Conservation (phyloP, 495 filamentous ascomycete genomes). For the Penicillium mononematosum region DNA sequence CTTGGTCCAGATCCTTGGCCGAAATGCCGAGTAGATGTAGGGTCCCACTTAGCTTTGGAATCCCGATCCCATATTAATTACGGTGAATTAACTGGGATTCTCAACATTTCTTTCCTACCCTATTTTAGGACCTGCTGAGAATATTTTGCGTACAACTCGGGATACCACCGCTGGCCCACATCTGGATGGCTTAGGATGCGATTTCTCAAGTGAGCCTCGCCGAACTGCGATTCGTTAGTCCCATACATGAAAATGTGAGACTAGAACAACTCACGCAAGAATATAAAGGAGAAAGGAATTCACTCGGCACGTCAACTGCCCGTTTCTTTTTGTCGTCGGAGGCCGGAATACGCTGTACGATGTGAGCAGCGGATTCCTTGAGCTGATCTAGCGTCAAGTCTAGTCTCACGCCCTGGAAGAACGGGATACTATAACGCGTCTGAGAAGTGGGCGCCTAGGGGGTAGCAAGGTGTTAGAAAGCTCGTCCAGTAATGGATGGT, state of each 20-base stretch:
- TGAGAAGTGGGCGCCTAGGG: slow-evolving; percentile 35
- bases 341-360: slow-evolving; percentile 36
- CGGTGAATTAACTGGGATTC: no score
- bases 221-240: slow-evolving; percentile 33
- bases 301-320: slow-evolving; percentile 43
- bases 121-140: slow-evolving; percentile 29
- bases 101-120: background rate
- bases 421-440: slow-evolving; percentile 78
- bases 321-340: slow-evolving; percentile 39
- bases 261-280: slow-evolving; percentile 34
- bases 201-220: slow-evolving; percentile 61
- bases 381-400: slow-evolving; percentile 68
- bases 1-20: no score
- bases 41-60: no score
- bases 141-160: slow-evolving; percentile 59
- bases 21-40: no score
- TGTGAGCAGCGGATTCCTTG: slow-evolving; percentile 37
- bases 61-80: no score
- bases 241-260: background rate
- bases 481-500: background rate
- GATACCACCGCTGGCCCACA: slow-evolving; percentile 84
- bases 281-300: slow-evolving; percentile 44
- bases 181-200: slow-evolving; percentile 88
- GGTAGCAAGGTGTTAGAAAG: background rate
- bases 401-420: slow-evolving; percentile 84